These are phyloP conservation scores for Monilinia fructicola DNA, from an alignment of 2,329 filamentous ascomycete genomes.

Conservation along the genomic window DNA sequence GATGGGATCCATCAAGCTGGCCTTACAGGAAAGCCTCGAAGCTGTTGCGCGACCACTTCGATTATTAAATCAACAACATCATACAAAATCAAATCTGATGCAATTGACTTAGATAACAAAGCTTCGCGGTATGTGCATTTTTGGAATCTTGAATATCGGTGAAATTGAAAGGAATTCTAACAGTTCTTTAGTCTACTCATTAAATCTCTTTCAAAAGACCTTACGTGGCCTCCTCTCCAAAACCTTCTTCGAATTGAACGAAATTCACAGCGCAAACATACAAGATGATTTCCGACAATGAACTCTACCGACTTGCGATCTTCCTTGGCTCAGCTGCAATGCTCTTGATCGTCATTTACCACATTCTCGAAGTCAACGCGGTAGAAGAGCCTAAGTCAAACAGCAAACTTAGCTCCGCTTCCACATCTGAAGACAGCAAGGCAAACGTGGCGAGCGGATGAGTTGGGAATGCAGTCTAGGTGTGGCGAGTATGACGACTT, in stretches of 20 bases:
- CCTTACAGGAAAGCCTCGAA: background rate
- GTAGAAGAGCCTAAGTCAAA: slow-evolving; percentile 47
- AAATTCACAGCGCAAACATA: slow-evolving; percentile 22
- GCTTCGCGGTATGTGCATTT: slow-evolving; percentile 6
- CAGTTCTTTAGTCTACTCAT: slow-evolving; percentile 24
- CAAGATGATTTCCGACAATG: slow-evolving; percentile 91
- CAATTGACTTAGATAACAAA: slow-evolving; percentile 25
- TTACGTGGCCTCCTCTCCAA: slow-evolving; percentile 28
- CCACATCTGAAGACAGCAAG: slow-evolving; percentile 28
- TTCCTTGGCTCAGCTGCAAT: slow-evolving; percentile 88
- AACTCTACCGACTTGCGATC: slow-evolving; percentile 88
- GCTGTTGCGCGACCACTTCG: slow-evolving; percentile 21
- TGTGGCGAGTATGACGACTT: background rate
- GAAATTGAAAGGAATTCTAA: slow-evolving; percentile 18
- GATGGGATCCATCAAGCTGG: background rate
- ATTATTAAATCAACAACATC: background rate
- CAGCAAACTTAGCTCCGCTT: slow-evolving; percentile 26
- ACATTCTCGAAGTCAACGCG: slow-evolving; percentile 96
- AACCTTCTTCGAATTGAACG: background rate
- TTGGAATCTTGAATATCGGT: no score
- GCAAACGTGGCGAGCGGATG: slow-evolving; percentile 28
- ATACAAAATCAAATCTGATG: background rate
- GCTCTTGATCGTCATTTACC: slow-evolving; percentile 91
- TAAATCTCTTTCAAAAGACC: slow-evolving; percentile 15
- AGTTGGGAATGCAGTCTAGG: slow-evolving; percentile 19